Base-by-base conservation (phyloP, 192 early-diverging fungal genomes). In the Coemansia sp. region DNA sequence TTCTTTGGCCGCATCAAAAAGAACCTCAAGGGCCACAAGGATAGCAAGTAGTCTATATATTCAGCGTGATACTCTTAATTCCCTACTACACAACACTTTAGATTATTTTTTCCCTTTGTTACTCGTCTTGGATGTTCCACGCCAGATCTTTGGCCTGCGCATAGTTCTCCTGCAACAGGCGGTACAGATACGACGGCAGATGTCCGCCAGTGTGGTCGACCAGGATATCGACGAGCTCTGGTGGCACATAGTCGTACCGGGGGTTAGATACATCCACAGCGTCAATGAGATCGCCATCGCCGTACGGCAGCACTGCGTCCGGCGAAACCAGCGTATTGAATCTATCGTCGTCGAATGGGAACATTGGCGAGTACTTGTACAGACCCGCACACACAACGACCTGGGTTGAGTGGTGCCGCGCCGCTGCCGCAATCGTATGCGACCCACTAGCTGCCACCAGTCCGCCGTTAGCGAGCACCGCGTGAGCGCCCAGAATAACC, bases 381-480 rank as follows among this genome's bases (percentile, higher is more conserved):
- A 96, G 76, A 7, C 93, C 94, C 3, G 94, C 90, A 72, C 93
- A 93, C 13, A 99, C 97, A 7, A 99, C 89, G 2, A 99, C 95
- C 33, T 94, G 97, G 5, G 91, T 95, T 8, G 94, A 90, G 76
- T 97, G 93, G 73, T 97, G 91, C 68, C 94, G 94, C 6, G 97
- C 97, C 27, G 96, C 94, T 18, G 92, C 89, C 8, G 96, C 95
- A 40, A 96, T 78, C 67, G 92, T 89, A 49, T 94, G 89, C 24
- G 91, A 88, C 49, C 96, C 96, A 66, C 88, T 88, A 3, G 90
- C 86, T 1, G 94, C 91, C 10, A 99, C 91, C 47, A 97, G 75
- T 1, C 94, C 96, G 66, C 97, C 97, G 80, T 99, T 97, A 40
- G 93, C 96, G 40, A 95, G 89, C 29, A 98, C 94, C 16, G 94